Evolutionary conservation across 129 eudicot species (phyloP), one percentile per base, ranked within the genome.

Genomic region (Helianthus annuus): DNA sequence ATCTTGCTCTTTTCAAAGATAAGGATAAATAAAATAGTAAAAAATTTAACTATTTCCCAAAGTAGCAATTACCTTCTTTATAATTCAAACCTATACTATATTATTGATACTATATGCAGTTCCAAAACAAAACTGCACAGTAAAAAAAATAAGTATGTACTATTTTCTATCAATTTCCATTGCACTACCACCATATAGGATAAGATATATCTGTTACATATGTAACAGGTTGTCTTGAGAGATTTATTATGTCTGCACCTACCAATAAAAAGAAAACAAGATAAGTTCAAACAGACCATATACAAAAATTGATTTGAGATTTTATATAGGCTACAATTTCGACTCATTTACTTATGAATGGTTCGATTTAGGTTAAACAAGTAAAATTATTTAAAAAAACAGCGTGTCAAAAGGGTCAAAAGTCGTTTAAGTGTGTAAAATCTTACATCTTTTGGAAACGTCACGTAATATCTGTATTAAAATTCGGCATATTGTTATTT

Each of bases 221-320:
- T 76, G 22, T 75, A 22, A 76, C 80, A 66, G 27, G 4, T 45
- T 76, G 51, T 76, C 80, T 24, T 29, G 68, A 66, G 17, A 56
- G 39, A 46, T 66, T 76, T 76, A 76, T 66, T 76, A 56, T 56
- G 32, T 76, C 80, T 76, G 80, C 80, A 67, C 22, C 45, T 39
- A 63, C 63, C 56, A 27, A 10, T n/a, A 29, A 60, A 64, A 51
- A 14, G 3, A 3, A 46, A 8, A 2, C 53, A 39, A 51, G 17
- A n/a, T 52, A n/a, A 55, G 16, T 27, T 60, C 45, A 59, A 17
- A 64, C 8, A 60, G 8, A 61, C 22, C 32, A 1, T 15, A 62
- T 32, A 48, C 49, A 46, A 45, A 29, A 62, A 27, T 13, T 6
- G 14, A 14, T 13, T 74, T 12, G 15, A 38, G 9, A 49, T n/a